Evolutionary conservation across 305 asterid species (phyloP), one percentile per base, ranked within the genome.

Genomic region (Solanum hybrid): DNA sequence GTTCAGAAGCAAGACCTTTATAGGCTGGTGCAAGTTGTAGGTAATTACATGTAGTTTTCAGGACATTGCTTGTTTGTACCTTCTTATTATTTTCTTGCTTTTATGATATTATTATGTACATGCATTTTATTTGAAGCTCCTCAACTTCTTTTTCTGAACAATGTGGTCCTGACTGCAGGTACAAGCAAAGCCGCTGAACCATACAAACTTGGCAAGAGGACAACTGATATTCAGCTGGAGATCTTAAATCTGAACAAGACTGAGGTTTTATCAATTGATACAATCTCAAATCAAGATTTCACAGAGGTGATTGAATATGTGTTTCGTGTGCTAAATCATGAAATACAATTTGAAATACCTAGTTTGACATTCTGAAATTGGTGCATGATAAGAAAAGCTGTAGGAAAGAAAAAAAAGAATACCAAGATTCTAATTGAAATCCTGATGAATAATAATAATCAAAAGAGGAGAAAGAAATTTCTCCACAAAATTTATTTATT

Each of bases 11-110:
- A 97, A 91, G 99, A 98, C 91, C 89, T 98, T 84, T 98, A 98
- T 92, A 96, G 99, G 94, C 96, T 98, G 89, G 99, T 98, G 88
- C 99, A 94, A 94, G 99, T 98, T 93, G 95, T 96, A 88, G 99
- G 99, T 97, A 94, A 91, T 32, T 85, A 88, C 88, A 86, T 91
- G 66, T 89, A 82, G 56, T 91, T 86, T 29, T 78, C 87, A 87
- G 75, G 88, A 73, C 64, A 85, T 88, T 87, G 69, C 85, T 87
- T 60, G 78, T 88, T 81, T 77, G 77, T 40, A 81, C 78, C 69
- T 73, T 64, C 26, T 87, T 85, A 36, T 37, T 87, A 86, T 82
- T 36, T 72, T 80, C 89, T 82, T 89, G 38, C 82, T 78, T 88
- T 36, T 79, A 80, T 87, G 91, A 89, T 89, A 89, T 27, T 77